Base-by-base conservation (phyloP, 805 yeast genomes). In the Pichia pseudocactophila region DNA sequence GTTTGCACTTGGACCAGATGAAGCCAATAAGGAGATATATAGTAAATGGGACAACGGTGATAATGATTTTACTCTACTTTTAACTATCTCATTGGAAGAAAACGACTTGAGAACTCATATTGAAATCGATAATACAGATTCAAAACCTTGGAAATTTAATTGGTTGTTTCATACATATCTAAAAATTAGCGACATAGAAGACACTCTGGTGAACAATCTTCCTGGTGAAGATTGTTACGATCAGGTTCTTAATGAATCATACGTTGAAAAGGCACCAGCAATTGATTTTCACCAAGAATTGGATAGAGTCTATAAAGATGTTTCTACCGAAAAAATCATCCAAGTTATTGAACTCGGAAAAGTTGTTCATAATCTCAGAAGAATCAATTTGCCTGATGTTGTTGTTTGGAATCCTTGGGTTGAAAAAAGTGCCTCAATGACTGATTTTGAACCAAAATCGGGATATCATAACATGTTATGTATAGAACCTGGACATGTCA, bases 321-420 rank as follows among this genome's bases (percentile, higher is more conserved):
- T 86, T 30, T 66, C 73, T 19, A 62, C 65, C 18, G 66, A 64
- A 5, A 80, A 79, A 55, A 48, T 71, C 7, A 65, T 85, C 32
- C 87, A 82, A 56, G 79, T 89, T 40, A 77, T 81, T 37, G 80
- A 76, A 45, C 70, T 73, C 43, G 92, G 90, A 36, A 72, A 76
- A 49, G 89, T 86, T 7, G 60, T 78, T 38, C 82, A 81, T 58
- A 78, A 83, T 34, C 62, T 90, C 30, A 68, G 74, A 41, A 72
- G 95, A 56, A 65, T 64, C 13, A 80, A 80, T 53, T 44, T 61
- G 51, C 78, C 75, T 0, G 80, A 75, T 49, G 68, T 74, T 5
- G 97, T 92, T 38, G 97, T 92, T 42, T 92, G 98, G 98, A 92
- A 92, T 63, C 98, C 98, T 30, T 92, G 97, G 98, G 69, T 75